Conservation (phyloP, 1,139 yeast species). For the Suhomyces chickasaworum region DNA sequence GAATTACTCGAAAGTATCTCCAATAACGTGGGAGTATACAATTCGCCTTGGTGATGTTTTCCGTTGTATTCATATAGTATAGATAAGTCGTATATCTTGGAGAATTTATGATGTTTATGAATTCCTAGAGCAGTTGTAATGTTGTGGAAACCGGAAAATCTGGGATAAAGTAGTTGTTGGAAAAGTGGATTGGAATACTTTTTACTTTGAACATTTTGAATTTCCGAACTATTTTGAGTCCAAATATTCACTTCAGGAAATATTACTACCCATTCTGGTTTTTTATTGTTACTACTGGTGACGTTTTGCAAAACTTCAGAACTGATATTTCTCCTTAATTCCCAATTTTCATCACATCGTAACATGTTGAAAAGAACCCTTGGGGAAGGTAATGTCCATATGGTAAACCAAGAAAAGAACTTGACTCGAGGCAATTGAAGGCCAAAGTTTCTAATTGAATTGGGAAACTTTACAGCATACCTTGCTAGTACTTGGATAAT, state of each 20-base stretch:
- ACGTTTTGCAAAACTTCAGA: conserved; percentile 28
- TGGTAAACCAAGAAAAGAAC: conserved; percentile 62
- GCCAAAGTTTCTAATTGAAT: background rate
- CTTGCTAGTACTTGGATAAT: conserved; percentile 49
- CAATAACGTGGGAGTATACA: conserved; percentile 52
- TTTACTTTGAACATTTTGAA: conserved; percentile 54
- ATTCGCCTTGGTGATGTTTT: background rate
- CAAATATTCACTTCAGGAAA: conserved; percentile 78
- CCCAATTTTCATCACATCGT: conserved; percentile 67
- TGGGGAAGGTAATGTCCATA: conserved; percentile 59
- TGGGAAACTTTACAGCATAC: conserved; percentile 14
- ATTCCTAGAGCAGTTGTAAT: conserved; percentile 49
- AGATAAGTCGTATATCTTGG: conserved; percentile 55
- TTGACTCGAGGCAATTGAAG: conserved; percentile 40
- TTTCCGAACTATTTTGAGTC: conserved; percentile 44
- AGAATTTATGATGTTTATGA: conserved; percentile 33
- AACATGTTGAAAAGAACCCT: conserved; percentile 43
- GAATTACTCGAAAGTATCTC: conserved; percentile 52
- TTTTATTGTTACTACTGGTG: conserved; percentile 26
- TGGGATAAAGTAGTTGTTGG: conserved; percentile 62
- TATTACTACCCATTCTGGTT: conserved; percentile 58
- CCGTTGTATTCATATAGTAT: conserved; percentile 38
- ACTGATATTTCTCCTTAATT: conserved; percentile 39
- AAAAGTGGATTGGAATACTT: conserved; percentile 56
- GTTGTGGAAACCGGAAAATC: conserved; percentile 56